phyloP scores from a whole-genome alignment of 129 eudicot genomes.

The Helichrysum umbraculigerum region DNA sequence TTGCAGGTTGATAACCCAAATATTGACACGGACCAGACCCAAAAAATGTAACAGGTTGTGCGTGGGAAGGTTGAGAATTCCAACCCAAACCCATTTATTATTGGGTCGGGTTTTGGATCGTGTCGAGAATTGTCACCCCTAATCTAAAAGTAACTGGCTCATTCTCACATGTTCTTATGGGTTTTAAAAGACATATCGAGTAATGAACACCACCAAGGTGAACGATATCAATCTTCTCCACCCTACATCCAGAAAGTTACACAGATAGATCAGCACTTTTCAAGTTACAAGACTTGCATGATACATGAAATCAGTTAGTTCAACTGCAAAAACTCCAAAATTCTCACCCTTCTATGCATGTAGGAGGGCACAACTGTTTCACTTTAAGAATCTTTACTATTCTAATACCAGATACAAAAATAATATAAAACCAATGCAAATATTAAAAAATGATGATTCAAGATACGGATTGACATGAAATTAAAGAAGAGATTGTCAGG shows the following conservation, averaged over 20 bases:
- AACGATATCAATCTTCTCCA: not conserved
- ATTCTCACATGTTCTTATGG: too few relatives aligned
- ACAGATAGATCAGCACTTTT: too few relatives aligned
- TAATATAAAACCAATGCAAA: not conserved
- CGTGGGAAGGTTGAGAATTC: too few relatives aligned
- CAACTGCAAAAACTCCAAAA: not conserved
- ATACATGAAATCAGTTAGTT: constrained; percentile 3
- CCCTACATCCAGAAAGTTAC: too few relatives aligned
- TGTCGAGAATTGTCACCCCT: too few relatives aligned
- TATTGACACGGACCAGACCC: too few relatives aligned
- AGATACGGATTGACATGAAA: constrained; percentile 27
- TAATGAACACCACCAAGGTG: not conserved
- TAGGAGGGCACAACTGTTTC: not conserved
- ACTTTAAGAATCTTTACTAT: too few relatives aligned
- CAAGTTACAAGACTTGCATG: not conserved
- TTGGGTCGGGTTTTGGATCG: too few relatives aligned
- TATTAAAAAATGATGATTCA: not conserved
- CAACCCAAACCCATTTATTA: too few relatives aligned
- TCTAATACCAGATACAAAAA: not conserved
- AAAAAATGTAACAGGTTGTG: too few relatives aligned
- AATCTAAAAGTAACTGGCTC: too few relatives aligned
- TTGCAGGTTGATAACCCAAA: too few relatives aligned
- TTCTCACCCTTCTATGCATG: constrained; percentile 7
- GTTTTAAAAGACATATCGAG: not conserved
- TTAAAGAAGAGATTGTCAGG: not conserved